Evolutionary conservation across 306 rosid species (phyloP).

Genomic region (Notholithocarpus densiflorus): DNA sequence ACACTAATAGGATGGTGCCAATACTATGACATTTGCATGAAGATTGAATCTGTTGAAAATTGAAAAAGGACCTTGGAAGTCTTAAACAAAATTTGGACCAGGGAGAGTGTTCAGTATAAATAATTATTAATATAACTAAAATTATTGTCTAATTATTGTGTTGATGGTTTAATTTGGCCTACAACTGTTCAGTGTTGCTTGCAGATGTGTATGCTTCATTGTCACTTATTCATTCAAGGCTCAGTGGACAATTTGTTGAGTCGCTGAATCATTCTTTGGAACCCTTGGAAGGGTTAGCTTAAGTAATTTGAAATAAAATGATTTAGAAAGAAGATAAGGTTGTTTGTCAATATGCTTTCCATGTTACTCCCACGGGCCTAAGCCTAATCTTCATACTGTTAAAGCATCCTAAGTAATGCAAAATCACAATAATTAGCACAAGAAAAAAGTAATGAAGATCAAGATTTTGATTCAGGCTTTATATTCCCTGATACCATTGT

Average conservation of each 20-base stretch:
- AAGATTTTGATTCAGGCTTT: neutral
- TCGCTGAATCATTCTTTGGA: constrained; percentile 16
- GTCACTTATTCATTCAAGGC: constrained; percentile 7
- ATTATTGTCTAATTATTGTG: constrained; percentile 5
- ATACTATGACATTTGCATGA: constrained; percentile 4
- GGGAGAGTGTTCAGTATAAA: neutral
- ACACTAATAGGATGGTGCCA: neutral
- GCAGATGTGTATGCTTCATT: constrained; percentile 1
- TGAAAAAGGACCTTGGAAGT: neutral
- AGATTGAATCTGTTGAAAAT: neutral
- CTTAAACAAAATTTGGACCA: constrained; percentile 4
- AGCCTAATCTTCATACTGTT: neutral
- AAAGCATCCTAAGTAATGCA: neutral
- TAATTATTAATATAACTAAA: neutral
- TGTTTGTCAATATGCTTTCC: constrained; percentile 2
- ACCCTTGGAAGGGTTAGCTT: neutral
- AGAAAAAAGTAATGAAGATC: neutral
- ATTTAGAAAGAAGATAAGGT: neutral
- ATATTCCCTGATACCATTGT: neutral
- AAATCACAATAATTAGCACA: neutral
- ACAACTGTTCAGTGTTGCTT: neutral
- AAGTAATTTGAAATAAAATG: neutral
- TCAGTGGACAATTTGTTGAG: constrained; percentile 6
- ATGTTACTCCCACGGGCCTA: neutral
- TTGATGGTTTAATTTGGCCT: constrained; percentile 2